Evolutionary conservation across 2,329 filamentous ascomycete genomes (phyloP), one percentile per base, ranked within the genome.

Genomic region (Microcyclosporella mali): DNA sequence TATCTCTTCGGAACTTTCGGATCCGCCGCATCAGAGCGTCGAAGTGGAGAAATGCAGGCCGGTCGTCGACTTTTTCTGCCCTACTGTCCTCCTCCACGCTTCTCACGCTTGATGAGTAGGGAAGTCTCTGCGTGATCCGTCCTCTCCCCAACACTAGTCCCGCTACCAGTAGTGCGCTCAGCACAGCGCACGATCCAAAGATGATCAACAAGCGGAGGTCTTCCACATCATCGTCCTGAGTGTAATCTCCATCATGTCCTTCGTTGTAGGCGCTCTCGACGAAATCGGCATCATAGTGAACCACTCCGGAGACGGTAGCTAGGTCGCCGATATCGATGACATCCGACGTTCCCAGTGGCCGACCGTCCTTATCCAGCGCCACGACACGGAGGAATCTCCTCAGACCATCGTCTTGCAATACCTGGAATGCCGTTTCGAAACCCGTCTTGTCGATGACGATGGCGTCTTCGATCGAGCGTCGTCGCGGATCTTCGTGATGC

Each of bases 301-400:
- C 42, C 6, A 14, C 17, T 18, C 33, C 21, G n/a, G 27, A 29
- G n/a, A 42, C 39, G 6, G 29, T 33, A 8, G 45, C 43, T 9
- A 48, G 17, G 8, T 41, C 46, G 1, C 44, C 46, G 9, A 49
- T 40, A 19, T 52, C 47, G 3, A 52, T 39, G 12, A 46, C 21
- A 19, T 50, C 36, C 3, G 46, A 45, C 1, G 44, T 44, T 12
- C 50, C 47, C 12, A 52, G 34, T 4, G 41, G 21, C 16, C n/a
- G 12, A 0, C 45, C 54, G 12, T 55, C 34, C 7, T 40, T 29
- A 36, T 59, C 50, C 8, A 61, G 25, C 12, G 56, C 58, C 1
- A 53, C 44, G 19, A 50, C 49, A 15, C 50, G 38, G n/a, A 59
- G 43, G 30, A 51, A 57, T 12, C 50, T 40, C 18, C 43, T 42